phyloP scores from a whole-genome alignment of 768 basidiomycete genomes.

The Mycena maculata region DNA sequence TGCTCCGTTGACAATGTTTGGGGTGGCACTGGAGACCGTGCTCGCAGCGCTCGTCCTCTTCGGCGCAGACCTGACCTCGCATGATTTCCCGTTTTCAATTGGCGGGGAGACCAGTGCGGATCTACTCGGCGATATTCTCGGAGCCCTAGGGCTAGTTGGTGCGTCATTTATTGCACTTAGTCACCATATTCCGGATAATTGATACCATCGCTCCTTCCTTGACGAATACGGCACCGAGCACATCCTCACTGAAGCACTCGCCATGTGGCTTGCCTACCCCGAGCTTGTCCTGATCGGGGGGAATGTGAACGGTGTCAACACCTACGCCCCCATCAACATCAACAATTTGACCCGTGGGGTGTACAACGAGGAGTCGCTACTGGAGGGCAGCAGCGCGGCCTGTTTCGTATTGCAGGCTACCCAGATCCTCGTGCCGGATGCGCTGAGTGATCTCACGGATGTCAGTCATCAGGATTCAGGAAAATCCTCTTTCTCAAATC shows the following conservation, averaged over 20 bases:
- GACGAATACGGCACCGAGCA: not conserved
- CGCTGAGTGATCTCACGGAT: not conserved
- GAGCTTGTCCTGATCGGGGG: slow-evolving; percentile 8
- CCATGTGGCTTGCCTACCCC: not conserved
- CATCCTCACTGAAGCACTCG: not conserved
- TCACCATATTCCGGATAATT: slow-evolving; percentile 15
- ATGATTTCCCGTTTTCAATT: not conserved
- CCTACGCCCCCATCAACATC: slow-evolving; percentile 2
- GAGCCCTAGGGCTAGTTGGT: not conserved
- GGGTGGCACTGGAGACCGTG: not conserved
- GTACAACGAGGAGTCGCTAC: not conserved
- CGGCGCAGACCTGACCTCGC: not conserved
- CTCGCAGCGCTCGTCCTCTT: not conserved
- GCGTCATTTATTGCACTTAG: not conserved
- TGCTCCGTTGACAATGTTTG: too few species aligned
- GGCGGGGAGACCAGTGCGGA: not conserved
- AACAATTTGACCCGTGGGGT: slow-evolving; percentile 2
- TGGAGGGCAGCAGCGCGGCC: slow-evolving; percentile 3
- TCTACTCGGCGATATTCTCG: slow-evolving; percentile 1
- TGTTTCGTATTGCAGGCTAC: slow-evolving; percentile 9
- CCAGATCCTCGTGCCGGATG: not conserved
- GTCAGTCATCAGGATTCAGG: too few species aligned
- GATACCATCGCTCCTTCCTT: slow-evolving; percentile 2
- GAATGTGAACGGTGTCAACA: slow-evolving; percentile 6
- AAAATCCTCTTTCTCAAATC: too few species aligned